Conservation (phyloP, 192 early-diverging fungal genomes). For the Kickxella alabastrina region DNA sequence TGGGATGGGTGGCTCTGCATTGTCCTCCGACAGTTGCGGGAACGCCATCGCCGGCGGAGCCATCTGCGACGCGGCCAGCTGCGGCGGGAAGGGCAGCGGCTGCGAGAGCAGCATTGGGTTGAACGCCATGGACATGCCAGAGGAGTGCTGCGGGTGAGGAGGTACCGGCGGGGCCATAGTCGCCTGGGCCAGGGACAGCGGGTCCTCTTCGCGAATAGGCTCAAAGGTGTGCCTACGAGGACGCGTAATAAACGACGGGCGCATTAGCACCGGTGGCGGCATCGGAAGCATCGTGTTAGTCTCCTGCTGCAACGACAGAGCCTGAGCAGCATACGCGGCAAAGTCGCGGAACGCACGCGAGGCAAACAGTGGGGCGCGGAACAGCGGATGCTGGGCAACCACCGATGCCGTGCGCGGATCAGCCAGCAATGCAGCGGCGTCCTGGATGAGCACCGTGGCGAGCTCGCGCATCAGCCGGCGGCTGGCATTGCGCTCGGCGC, state of each 20-base stretch:
- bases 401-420: conserved; percentile 29
- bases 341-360: conserved; percentile 53
- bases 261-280: conserved; percentile 9
- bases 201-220: conserved; percentile 45
- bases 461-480: conserved; percentile 50
- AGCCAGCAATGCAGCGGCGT: conserved; percentile 43
- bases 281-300: conserved; percentile 7
- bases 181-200: conserved; percentile 21
- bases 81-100: conserved; percentile 39
- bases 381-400: conserved; percentile 33
- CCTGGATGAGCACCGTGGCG: conserved; percentile 45
- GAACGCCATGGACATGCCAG: conserved; percentile 11
- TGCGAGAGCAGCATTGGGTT: conserved; percentile 47
- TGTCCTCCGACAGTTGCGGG: conserved; percentile 40
- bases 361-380: conserved; percentile 41
- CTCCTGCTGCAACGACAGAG: conserved; percentile 44
- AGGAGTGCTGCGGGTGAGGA: conserved; percentile 7
- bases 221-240: conserved; percentile 40
- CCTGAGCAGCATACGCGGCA: conserved; percentile 38
- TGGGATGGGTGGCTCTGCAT: background rate
- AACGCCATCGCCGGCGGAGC: conserved; percentile 19
- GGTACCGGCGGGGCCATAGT: conserved; percentile 1
- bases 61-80: conserved; percentile 1
- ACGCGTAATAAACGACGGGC: background rate
- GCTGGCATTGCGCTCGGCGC: conserved; percentile 44